Conservation (phyloP, 2,329 filamentous ascomycete species). For the Aspergillus ruber region DNA sequence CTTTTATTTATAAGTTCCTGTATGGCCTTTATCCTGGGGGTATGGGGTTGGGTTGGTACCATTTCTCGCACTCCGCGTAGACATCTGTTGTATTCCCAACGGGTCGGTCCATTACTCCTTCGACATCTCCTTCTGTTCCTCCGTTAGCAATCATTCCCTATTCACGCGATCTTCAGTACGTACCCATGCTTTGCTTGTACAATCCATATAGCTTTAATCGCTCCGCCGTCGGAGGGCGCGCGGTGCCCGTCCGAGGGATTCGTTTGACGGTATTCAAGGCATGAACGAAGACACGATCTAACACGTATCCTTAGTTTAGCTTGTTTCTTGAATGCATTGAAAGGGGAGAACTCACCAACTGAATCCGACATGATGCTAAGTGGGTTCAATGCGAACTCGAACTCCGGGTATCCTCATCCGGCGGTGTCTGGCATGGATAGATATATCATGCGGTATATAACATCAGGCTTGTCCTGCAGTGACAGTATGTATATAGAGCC, state of each 20-base stretch:
- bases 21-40: not conserved
- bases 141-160: not conserved
- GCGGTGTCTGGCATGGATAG: conserved; percentile 25
- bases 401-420: conserved; percentile 20
- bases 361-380: conserved; percentile 39
- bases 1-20: conserved; percentile 26
- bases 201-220: conserved; percentile 91
- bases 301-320: not conserved
- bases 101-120: conserved; percentile 86
- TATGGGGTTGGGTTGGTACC: conserved; percentile 36
- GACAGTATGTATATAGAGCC: not conserved
- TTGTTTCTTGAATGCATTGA: not conserved
- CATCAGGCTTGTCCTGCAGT: no score
- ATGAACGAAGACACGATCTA: conserved; percentile 97
- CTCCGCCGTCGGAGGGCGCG: conserved; percentile 76
- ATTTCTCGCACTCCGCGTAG: conserved; percentile 59
- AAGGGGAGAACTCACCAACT: conserved; percentile 32
- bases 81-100: conserved; percentile 46
- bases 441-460: not conserved
- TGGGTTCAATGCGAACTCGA: conserved; percentile 1
- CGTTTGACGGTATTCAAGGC: conserved; percentile 98
- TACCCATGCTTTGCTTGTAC: conserved; percentile 95
- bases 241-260: conserved; percentile 86
- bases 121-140: conserved; percentile 74
- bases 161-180: conserved; percentile 6